Conservation (phyloP, 1,139 yeast species). For the Saccharomyces pastorianus region DNA sequence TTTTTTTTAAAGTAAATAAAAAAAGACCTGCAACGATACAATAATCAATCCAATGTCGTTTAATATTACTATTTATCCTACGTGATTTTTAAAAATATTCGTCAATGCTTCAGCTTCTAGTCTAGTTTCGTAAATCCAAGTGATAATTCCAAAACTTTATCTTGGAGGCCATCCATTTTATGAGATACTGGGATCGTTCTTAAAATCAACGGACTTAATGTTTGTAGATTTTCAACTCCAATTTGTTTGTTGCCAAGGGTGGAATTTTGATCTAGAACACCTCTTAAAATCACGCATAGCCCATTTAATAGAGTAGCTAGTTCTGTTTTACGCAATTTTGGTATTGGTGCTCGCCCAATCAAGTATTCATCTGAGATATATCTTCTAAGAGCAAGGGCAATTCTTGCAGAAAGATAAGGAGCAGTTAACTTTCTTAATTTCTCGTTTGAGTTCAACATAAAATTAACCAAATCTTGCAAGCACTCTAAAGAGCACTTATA, state of each 20-base stretch:
- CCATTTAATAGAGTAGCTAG: constrained; percentile 34
- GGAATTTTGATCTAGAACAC: constrained; percentile 7
- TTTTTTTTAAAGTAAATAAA: neutral
- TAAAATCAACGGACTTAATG: constrained; percentile 34
- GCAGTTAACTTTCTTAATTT: constrained; percentile 22
- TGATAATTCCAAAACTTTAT: constrained; percentile 23
- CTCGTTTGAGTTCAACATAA: constrained; percentile 15
- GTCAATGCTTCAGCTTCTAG: constrained; percentile 7
- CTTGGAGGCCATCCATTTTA: constrained; percentile 29
- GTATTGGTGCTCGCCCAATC: constrained; percentile 45
- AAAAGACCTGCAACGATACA: neutral
- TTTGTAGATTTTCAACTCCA: constrained; percentile 11
- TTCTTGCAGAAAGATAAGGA: constrained; percentile 41
- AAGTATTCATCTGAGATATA: constrained; percentile 46
- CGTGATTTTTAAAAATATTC: neutral
- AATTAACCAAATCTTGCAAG: constrained; percentile 39
- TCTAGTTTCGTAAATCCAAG: constrained; percentile 23
- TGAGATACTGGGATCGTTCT: constrained; percentile 33
- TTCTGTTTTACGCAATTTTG: constrained; percentile 45
- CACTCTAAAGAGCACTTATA: constrained; percentile 40
- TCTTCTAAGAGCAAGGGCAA: constrained; percentile 44
- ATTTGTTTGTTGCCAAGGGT: neutral
- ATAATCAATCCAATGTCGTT: neutral
- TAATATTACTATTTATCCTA: neutral
- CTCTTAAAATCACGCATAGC: constrained; percentile 25